phyloP scores from a whole-genome alignment of 306 rosid species.

The Fagus crenata region DNA sequence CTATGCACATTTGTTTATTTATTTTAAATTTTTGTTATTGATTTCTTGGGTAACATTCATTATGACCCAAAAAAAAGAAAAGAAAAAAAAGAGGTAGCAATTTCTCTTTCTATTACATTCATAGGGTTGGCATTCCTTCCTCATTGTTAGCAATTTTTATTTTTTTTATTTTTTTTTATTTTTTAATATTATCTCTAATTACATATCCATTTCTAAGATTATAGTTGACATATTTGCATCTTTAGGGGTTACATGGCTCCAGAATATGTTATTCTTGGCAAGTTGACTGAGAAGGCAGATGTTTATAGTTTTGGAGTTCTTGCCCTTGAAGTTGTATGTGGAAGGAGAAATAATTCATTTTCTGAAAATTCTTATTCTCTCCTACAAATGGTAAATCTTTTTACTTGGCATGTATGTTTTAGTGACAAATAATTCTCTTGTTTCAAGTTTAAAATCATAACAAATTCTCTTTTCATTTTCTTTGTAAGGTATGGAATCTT shows the following conservation, averaged over 20 bases:
- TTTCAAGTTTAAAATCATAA: neutral
- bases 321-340: constrained; percentile 52
- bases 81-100: too few species aligned
- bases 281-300: constrained; percentile 43
- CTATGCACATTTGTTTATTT: neutral
- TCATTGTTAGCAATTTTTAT: neutral
- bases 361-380: constrained; percentile 28
- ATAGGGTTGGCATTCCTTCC: neutral
- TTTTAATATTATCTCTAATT: neutral
- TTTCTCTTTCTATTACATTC: neutral
- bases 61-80: too few species aligned
- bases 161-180: neutral
- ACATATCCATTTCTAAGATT: neutral
- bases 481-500: constrained; percentile 44
- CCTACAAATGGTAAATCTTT: constrained; percentile 35
- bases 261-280: constrained; percentile 59
- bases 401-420: neutral
- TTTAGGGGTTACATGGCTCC: constrained; percentile 85
- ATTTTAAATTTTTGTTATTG: neutral
- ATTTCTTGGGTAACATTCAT: too few species aligned
- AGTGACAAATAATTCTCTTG: neutral
- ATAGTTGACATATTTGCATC: too few species aligned
- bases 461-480: neutral
- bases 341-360: constrained; percentile 48
- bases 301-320: too few species aligned